phyloP scores from a whole-genome alignment of 192 early-diverging fungal genomes.

The Rhizophagus sp. region DNA sequence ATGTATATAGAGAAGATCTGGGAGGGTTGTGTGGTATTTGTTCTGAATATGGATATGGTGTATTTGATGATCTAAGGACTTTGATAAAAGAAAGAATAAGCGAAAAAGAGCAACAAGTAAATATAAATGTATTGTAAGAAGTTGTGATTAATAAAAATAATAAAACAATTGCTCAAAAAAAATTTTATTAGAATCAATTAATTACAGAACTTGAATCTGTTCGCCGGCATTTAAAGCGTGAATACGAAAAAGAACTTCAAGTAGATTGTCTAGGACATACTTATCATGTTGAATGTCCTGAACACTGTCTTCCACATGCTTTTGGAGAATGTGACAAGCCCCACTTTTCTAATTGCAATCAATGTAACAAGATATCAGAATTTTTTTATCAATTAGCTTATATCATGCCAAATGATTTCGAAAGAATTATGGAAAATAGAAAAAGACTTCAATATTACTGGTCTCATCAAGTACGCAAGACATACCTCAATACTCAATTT shows the following conservation, averaged over 20 bases:
- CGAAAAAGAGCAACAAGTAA: no score
- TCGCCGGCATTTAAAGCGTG: neutral
- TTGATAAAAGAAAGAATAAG: no score
- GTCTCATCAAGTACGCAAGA: neutral
- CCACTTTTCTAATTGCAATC: neutral
- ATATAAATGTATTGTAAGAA: no score
- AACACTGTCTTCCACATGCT: neutral
- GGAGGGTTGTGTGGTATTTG: no score
- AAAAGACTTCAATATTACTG: constrained; percentile 13
- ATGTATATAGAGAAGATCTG: no score
- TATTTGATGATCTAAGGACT: no score
- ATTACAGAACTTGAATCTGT: neutral
- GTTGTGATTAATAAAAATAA: no score
- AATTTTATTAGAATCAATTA: neutral
- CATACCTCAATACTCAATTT: constrained; percentile 8
- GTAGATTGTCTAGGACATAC: neutral
- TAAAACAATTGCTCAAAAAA: no score
- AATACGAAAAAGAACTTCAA: constrained; percentile 3
- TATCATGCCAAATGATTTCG: no score
- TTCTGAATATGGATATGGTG: no score
- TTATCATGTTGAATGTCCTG: neutral
- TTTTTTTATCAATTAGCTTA: neutral
- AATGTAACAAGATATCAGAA: neutral
- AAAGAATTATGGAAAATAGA: neutral
- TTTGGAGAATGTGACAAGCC: neutral